Evolutionary conservation across 345 rosid species (phyloP), one percentile per base, ranked within the genome.

Genomic region (Arabis hirsuta): DNA sequence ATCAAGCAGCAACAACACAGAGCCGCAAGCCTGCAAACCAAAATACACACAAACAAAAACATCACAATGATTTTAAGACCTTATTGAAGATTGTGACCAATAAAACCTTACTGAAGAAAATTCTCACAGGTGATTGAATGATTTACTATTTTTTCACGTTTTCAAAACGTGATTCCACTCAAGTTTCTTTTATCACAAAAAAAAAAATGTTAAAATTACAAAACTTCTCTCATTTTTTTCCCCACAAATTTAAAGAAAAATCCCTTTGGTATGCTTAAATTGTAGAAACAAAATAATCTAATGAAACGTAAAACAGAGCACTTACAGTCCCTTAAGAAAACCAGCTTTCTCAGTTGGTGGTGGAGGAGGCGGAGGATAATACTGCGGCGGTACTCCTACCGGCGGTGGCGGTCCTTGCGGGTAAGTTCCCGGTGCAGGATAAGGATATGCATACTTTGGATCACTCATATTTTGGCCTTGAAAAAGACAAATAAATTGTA

Each of bases 1-100:
- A 84, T 57, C 45, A 85, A 77, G 62, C 96, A 88, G 66, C 91
- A 90, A 69, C 94, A 88, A 74, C 96, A 90, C 57, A 86, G 41
- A 66, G 83, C 93, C 51, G 91, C 90, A 60, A 90, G 84, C 42
- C 94, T 88, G 82, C 46, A 56, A 44, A 54, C 44, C 65, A 32
- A 61, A 43, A 53, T n/a, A 9, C 72, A 55, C 62, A 24, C n/a
- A 68, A 32, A 32, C 7, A 32, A 32, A 1, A 20, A 65, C 3
- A 34, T 72, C 54, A 64, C 60, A 61, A 39, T 19, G 8, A 11
- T 46, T 11, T 50, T 19, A 6, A 26, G 22, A 31, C 8, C 24
- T 22, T 22, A 22, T 22, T 22, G 24, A 22, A 22, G 24, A 22
- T 22, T 22, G 24, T 22, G 24, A 22, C 24, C 24, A 22, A 22